Evolutionary conservation across 2,329 filamentous ascomycete genomes (phyloP), one percentile per base, ranked within the genome.

Genomic region (Penicillium freii): DNA sequence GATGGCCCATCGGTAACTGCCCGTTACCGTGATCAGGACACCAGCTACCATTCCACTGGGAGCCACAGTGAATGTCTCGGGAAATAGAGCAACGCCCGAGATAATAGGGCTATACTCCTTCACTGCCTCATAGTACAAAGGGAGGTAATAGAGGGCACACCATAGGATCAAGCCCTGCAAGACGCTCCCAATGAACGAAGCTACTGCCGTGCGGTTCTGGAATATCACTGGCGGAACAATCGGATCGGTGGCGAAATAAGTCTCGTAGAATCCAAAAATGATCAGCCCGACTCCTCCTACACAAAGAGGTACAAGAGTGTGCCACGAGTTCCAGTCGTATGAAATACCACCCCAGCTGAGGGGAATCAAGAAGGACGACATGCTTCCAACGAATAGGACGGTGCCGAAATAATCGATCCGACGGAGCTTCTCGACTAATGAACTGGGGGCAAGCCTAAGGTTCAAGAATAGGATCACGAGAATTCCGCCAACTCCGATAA

Each of bases 301-400:
- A 4, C 84, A 69, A 15, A 90, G 72, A 0, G 87, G 87, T 0
- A 87, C 78, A 2, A 90, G 73, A 0, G 85, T 87, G 1, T 80
- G 78, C 80, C 83, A 88, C 4, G 80, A 84, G 44, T 74, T 69
- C 87, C 87, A 90, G 0, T 79, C 66, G 67, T 87, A 89, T 73
- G 86, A 82, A 9, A 88, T 79, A 38, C 86, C 87, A 10, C 86
- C 87, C 78, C 84, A 87, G 2, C 84, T 86, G 4, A 88, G 68
- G 0, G 84, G 83, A 44, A 88, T 84, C 40, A 88, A 71, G 64
- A 88, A 82, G 23, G 80, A 81, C 0, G 84, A 84, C 13, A 80
- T 77, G 15, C 82, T 82, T 13, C 76, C 81, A 19, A 87, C 77
- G 66, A 90, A 89, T 4, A 90, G 66, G 0, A 81, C 61, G 5